Evolutionary conservation across 495 filamentous ascomycete genomes (phyloP), one percentile per base, ranked within the genome.

Genomic region (Bathelium albidoporum): DNA sequence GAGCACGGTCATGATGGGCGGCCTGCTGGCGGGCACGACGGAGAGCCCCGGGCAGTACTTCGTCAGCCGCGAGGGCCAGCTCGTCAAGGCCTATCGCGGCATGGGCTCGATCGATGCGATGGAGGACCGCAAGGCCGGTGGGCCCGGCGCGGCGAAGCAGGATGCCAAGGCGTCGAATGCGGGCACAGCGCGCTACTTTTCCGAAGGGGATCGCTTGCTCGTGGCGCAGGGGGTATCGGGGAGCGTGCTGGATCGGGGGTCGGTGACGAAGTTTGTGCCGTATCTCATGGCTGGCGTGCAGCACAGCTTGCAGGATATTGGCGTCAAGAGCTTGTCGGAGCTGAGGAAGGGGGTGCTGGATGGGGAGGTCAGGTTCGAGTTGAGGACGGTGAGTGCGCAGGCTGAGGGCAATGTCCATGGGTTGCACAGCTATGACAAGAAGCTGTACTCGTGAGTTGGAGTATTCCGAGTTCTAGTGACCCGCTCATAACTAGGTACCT

Each of bases 91-190:
- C 59, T 99, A 99, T 81, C 86, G 94, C 75, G 94, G 94, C 58
- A 99, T 99, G 94, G 94, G 94, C 68, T 88, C 83, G 71, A 99
- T 99, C 72, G 94, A 96, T 71, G 94, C 93, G 62, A 99, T 99
- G 94, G 95, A 99, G 76, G 93, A 97, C 76, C 95, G 90, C 83
- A 97, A 96, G 80, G 87, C 90, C 22, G 89, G 86, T 32, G 65
- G 65, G 58, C 22, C 64, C 2, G 29, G 53, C 1, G 75, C 73
- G 58, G 75, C 72, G 62, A 74, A 71, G 62, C 88, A 87, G 76
- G 82, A 90, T 70, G 82, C 81, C 78, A 90, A 93, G 76, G 63
- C 63, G 0, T 52, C 49, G 32, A 97, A 97, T 76, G 94, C 94
- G 65, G 94, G 95, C 66, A 96, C 95, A 61, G 95, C 94, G 61